Evolutionary conservation across 2,329 filamentous ascomycete species (phyloP).

Genomic region (Thelonectria blattea): DNA sequence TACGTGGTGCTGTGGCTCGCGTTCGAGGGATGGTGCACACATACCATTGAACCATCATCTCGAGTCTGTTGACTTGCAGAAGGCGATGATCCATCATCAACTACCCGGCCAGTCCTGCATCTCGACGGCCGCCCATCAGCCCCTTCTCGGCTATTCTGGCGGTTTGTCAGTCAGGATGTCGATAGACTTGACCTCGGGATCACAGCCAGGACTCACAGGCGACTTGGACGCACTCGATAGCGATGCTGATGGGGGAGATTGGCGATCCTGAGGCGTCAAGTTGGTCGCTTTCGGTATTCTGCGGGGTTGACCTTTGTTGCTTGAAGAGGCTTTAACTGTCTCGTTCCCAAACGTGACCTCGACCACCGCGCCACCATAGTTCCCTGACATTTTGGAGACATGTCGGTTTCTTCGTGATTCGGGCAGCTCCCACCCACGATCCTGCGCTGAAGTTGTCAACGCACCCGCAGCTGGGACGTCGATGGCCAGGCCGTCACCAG

Average conservation of each 20-base stretch:
- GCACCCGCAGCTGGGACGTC: not conserved
- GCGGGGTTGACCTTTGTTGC: not conserved
- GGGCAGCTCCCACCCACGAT: not conserved
- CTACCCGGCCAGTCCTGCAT: not conserved
- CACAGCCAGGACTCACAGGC: not conserved
- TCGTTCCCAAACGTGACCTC: not conserved
- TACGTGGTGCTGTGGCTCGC: not conserved
- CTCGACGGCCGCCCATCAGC: not conserved
- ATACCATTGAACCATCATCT: not conserved
- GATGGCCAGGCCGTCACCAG: not conserved
- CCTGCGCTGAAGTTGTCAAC: not conserved
- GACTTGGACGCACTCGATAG: not conserved
- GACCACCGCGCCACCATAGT: not conserved
- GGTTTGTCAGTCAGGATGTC: not conserved
- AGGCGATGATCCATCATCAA: not conserved
- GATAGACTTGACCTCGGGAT: not conserved
- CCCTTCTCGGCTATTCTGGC: not conserved
- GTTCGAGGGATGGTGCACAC: not conserved
- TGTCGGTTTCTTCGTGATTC: not conserved
- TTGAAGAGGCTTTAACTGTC: not conserved
- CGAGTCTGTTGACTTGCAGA: not conserved
- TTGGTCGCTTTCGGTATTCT: too few relatives aligned
- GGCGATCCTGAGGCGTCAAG: too few relatives aligned
- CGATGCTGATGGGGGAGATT: too few relatives aligned
- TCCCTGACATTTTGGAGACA: not conserved